These are phyloP conservation scores for Hydrangea macrophylla DNA, from an alignment of 148 eudicot species.

Conservation along the genomic window DNA sequence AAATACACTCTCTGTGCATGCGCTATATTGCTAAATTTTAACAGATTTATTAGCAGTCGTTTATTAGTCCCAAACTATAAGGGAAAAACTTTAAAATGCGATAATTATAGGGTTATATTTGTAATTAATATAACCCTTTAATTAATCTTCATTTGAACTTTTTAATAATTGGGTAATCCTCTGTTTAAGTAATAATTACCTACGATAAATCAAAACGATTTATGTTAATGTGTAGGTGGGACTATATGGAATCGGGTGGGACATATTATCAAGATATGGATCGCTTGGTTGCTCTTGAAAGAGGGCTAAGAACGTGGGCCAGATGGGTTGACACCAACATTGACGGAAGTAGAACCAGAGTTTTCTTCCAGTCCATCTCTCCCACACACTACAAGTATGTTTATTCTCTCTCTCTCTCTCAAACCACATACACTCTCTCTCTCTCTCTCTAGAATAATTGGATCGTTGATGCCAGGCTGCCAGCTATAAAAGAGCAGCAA, in stretches of 20 bases:
- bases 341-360: constrained; percentile 44
- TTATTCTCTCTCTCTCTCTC: constrained; percentile 11
- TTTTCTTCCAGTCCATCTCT: constrained; percentile 86
- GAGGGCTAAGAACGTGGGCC: constrained; percentile 85
- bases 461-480: background rate
- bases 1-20: too few relatives aligned
- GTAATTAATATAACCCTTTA: too few relatives aligned
- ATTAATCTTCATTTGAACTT: too few relatives aligned
- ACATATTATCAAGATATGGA: constrained; percentile 73
- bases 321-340: constrained; percentile 70
- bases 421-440: background rate
- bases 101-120: too few relatives aligned
- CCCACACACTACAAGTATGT: constrained; percentile 82
- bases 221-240: constrained; percentile 64
- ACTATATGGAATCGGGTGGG: constrained; percentile 74
- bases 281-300: constrained; percentile 58
- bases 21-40: too few relatives aligned
- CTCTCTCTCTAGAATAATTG: background rate
- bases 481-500: background rate
- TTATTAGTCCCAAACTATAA: too few relatives aligned
- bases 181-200: too few relatives aligned
- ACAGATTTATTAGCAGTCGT: too few relatives aligned
- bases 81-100: too few relatives aligned
- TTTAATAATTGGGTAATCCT: too few relatives aligned
- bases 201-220: background rate